phyloP scores from a whole-genome alignment of 495 filamentous ascomycete genomes.

The Peziza echinospora region DNA sequence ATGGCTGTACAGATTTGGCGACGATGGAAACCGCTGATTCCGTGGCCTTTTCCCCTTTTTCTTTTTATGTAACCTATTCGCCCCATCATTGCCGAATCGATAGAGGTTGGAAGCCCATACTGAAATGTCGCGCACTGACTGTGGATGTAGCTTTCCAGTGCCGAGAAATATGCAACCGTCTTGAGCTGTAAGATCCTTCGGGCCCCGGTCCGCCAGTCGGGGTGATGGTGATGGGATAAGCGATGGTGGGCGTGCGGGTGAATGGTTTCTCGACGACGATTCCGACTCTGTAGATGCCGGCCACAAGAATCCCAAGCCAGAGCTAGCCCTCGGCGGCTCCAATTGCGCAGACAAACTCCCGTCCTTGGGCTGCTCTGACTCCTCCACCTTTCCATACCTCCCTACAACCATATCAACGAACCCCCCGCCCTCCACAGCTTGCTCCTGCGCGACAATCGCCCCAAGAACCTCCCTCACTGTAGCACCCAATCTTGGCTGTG shows the following conservation, averaged over 20 bases:
- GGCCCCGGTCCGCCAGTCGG: neutral
- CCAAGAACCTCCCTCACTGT: conserved; percentile 81
- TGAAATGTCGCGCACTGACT: conserved; percentile 13
- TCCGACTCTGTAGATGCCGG: neutral
- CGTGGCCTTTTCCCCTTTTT: conserved; percentile 5
- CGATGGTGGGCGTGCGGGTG: neutral
- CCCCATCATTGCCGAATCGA: conserved; percentile 10
- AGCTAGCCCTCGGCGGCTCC: neutral
- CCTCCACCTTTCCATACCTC: conserved; percentile 42
- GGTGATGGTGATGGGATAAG: neutral
- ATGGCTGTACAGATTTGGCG: neutral
- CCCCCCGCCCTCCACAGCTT: conserved; percentile 27
- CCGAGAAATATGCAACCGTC: conserved; percentile 18
- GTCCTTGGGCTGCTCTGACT: conserved; percentile 1
- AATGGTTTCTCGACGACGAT: neutral
- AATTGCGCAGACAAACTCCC: neutral
- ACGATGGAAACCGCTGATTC: neutral
- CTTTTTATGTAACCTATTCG: conserved; percentile 2
- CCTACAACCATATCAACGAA: conserved; percentile 71
- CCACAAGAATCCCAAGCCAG: neutral
- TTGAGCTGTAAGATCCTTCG: neutral
- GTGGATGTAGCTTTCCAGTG: conserved; percentile 11
- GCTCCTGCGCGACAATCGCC: conserved; percentile 43
- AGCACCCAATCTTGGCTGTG: conserved; percentile 79
- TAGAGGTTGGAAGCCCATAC: conserved; percentile 16